A percentile compares a stretch with the other conserved stretches of the same genome.
These are phyloP conservation scores for Capronia americana DNA, from an alignment of 2,329 filamentous ascomycete genomes.

Conservation along the genomic window DNA sequence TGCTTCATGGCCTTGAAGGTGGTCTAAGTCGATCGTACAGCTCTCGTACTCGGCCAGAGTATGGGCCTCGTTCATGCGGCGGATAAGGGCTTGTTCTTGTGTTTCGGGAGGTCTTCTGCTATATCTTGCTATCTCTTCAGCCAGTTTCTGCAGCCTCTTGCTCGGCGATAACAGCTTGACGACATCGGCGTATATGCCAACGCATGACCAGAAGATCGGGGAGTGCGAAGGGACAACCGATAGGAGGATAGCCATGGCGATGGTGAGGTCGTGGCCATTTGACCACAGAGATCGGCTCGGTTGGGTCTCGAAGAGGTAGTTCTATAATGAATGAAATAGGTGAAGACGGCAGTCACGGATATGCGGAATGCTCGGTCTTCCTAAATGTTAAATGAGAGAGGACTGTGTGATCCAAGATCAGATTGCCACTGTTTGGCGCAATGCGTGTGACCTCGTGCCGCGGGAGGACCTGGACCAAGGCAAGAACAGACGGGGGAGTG, in stretches of 20 bases:
- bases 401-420: slow-evolving; percentile 19
- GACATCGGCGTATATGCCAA: slow-evolving; percentile 33
- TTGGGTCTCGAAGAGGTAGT: neutral
- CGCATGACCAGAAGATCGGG: slow-evolving; percentile 34
- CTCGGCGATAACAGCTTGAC: slow-evolving; percentile 34
- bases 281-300: slow-evolving; percentile 59
- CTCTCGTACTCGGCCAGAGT: slow-evolving; percentile 74
- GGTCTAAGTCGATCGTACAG: slow-evolving; percentile 78
- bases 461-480: slow-evolving; percentile 4
- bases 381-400: slow-evolving; percentile 7
- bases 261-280: slow-evolving; percentile 61
- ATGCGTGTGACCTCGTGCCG: slow-evolving; percentile 13
- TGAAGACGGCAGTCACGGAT: slow-evolving; percentile 9
- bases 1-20: slow-evolving; percentile 76
- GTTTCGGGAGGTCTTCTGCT: slow-evolving; percentile 31
- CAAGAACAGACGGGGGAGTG: slow-evolving; percentile 5
- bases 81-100: slow-evolving; percentile 15
- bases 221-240: slow-evolving; percentile 52
- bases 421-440: slow-evolving; percentile 13
- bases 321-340: slow-evolving; percentile 13
- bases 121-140: slow-evolving; percentile 35
- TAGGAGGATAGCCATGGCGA: slow-evolving; percentile 69
- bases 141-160: slow-evolving; percentile 29
- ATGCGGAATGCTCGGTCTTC: slow-evolving; percentile 14
- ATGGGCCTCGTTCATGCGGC: slow-evolving; percentile 61